Conservation (phyloP, 2,329 filamentous ascomycete genomes). For the Colletotrichum spinosum region DNA sequence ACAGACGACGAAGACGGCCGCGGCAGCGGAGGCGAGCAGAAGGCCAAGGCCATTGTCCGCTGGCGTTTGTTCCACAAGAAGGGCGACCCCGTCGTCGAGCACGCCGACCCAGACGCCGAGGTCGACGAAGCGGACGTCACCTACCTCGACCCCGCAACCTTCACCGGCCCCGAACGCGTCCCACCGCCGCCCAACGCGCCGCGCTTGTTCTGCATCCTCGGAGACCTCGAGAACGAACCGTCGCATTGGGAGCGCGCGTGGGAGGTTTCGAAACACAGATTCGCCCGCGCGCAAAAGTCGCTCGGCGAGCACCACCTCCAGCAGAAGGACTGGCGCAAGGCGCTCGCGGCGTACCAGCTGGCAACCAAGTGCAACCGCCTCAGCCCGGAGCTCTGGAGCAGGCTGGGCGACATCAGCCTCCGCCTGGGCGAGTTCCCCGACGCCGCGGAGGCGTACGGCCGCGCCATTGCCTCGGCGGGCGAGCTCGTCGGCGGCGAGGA, state of each 20-base stretch:
- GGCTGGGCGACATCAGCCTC: constrained; percentile 88
- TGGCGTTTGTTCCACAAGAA: constrained; percentile 82
- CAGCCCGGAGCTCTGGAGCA: constrained; percentile 88
- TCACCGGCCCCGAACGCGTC: constrained; percentile 72
- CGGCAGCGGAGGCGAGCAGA: constrained; percentile 76
- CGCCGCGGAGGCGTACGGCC: constrained; percentile 85
- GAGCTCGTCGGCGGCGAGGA: constrained; percentile 82
- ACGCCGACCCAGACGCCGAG: constrained; percentile 59
- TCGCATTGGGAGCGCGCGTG: constrained; percentile 87
- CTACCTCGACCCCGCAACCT: constrained; percentile 65
- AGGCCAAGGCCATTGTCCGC: constrained; percentile 81
- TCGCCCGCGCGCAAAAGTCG: constrained; percentile 87
- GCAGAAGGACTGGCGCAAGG: constrained; percentile 73
- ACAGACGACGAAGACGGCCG: constrained; percentile 67
- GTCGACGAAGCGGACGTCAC: constrained; percentile 58
- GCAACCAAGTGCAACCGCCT: constrained; percentile 84
- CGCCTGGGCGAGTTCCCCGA: constrained; percentile 81
- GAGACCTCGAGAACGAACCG: constrained; percentile 84
- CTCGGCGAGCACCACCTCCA: constrained; percentile 83
- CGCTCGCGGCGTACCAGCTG: constrained; percentile 81
- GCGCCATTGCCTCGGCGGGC: constrained; percentile 76
- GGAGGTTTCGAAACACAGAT: constrained; percentile 84
- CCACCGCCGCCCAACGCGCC: constrained; percentile 86
- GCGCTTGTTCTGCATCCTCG: constrained; percentile 91
- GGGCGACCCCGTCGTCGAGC: constrained; percentile 41